Evolutionary conservation across 352 stramenopile species (phyloP).

Genomic region (Plasmopara halstedii): DNA sequence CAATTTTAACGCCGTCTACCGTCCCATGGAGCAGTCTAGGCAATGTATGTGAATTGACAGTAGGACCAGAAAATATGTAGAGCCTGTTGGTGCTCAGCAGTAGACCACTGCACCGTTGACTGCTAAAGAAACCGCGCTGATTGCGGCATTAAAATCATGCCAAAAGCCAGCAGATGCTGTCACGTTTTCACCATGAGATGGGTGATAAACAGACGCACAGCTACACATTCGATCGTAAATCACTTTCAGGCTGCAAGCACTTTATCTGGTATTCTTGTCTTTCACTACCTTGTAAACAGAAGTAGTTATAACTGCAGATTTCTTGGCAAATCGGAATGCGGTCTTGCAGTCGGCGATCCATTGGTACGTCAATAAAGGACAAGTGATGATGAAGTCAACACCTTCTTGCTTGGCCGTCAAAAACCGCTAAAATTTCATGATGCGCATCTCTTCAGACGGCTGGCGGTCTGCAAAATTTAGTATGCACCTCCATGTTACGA

Average conservation of each 20-base stretch:
- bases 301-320: constrained; percentile 92
- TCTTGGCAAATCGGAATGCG: constrained; percentile 91
- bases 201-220: constrained; percentile 91
- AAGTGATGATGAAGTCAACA: constrained; percentile 98
- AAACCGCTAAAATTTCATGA: constrained; percentile 92
- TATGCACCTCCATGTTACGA: constrained; percentile 93
- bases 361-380: constrained; percentile 97
- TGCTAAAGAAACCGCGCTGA: constrained; percentile 68
- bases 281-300: constrained; percentile 98
- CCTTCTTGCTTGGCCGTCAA: constrained; percentile 97
- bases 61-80: constrained; percentile 99
- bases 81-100: constrained; percentile 81
- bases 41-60: constrained; percentile 94
- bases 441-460: constrained; percentile 62
- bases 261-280: constrained; percentile 91
- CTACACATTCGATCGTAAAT: constrained; percentile 93
- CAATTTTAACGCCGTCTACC: constrained; percentile 94
- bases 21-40: constrained; percentile 94
- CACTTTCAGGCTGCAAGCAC: constrained; percentile 59
- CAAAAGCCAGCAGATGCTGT: constrained; percentile 73
- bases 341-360: constrained; percentile 93
- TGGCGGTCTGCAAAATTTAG: constrained; percentile 73
- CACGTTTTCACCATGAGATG: constrained; percentile 93
- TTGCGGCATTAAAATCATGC: constrained; percentile 67
- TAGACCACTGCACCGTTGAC: constrained; percentile 50